Conservation (phyloP, 2,329 filamentous ascomycete genomes). For the Penicillium rolfsii region DNA sequence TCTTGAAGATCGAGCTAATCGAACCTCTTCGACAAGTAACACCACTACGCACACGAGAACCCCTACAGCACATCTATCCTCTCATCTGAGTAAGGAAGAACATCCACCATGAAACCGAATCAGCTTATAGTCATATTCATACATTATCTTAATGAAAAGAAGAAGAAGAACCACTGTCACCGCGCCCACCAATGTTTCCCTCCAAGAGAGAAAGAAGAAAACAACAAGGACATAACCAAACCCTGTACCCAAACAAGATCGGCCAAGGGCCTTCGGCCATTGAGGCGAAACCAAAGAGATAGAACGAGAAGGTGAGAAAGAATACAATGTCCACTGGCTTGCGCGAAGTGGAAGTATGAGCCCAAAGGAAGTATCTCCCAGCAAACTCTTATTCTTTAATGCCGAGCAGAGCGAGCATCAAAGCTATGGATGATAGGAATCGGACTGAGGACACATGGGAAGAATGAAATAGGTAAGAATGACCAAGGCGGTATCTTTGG, state of each 20-base stretch:
- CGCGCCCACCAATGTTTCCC: conserved; percentile 18
- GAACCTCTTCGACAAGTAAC: conserved; percentile 26
- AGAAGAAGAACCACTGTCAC: conserved; percentile 10
- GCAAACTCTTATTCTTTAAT: neutral
- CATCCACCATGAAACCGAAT: conserved; percentile 4
- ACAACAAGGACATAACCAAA: conserved; percentile 14
- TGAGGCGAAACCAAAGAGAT: neutral
- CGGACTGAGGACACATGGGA: neutral
- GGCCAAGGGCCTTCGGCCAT: neutral
- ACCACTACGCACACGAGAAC: conserved; percentile 12
- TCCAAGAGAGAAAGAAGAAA: conserved; percentile 13
- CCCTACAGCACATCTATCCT: too few species aligned
- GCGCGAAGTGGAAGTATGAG: neutral
- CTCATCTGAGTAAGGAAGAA: neutral
- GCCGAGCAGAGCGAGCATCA: neutral
- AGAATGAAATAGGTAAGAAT: neutral
- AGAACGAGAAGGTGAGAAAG: neutral
- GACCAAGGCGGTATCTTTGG: neutral
- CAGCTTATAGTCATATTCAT: conserved; percentile 24
- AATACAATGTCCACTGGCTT: neutral
- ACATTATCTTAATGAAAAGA: conserved; percentile 21
- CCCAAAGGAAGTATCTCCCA: neutral
- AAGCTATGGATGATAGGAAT: neutral
- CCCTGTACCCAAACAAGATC: neutral
- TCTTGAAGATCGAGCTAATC: conserved; percentile 26